Evolutionary conservation across 1,284 basidiomycete species (phyloP).

Genomic region (Boletus mariae): DNA sequence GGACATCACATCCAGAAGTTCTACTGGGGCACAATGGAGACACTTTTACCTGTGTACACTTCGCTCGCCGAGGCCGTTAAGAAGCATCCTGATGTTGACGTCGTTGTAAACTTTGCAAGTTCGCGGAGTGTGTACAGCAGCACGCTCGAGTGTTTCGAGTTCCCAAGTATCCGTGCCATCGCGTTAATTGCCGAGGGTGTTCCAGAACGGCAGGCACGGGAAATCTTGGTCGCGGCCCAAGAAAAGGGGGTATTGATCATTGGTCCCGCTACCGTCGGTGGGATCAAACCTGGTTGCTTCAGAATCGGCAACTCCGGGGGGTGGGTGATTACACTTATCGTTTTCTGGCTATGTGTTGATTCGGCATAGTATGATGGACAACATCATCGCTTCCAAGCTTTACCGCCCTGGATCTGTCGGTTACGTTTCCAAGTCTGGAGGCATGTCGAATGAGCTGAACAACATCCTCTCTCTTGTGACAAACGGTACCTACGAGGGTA

Average conservation of each 20-base stretch:
- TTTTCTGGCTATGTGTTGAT: slow-evolving; percentile 4
- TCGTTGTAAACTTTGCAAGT: slow-evolving; percentile 97
- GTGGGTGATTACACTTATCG: slow-evolving; percentile 37
- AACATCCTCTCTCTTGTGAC: slow-evolving; percentile 98
- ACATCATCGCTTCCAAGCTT: slow-evolving; percentile 97
- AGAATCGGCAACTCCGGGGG: slow-evolving; percentile 99
- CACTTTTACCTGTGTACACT: slow-evolving; percentile 96
- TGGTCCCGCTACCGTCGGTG: slow-evolving; percentile 97
- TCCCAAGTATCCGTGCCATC: slow-evolving; percentile 68
- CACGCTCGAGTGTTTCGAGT: slow-evolving; percentile 85
- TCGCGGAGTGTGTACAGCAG: slow-evolving; percentile 93
- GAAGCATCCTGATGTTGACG: slow-evolving; percentile 97
- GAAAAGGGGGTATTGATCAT: slow-evolving; percentile 92
- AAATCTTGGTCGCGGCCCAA: slow-evolving; percentile 89
- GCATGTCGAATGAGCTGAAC: slow-evolving; percentile 99
- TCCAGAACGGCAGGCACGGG: slow-evolving; percentile 94
- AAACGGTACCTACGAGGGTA: slow-evolving; percentile 99
- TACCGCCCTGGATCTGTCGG: slow-evolving; percentile 97
- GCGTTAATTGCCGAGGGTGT: slow-evolving; percentile 99
- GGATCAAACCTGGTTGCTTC: slow-evolving; percentile 99
- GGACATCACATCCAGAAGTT: slow-evolving; percentile 99
- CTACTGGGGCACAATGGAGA: slow-evolving; percentile 99
- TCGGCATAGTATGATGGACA: slow-evolving; percentile 91
- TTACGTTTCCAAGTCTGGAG: slow-evolving; percentile 99
- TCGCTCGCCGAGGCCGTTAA: slow-evolving; percentile 86